phyloP scores from a whole-genome alignment of 2,329 filamentous ascomycete species.

The Stromatinia cepivora region DNA sequence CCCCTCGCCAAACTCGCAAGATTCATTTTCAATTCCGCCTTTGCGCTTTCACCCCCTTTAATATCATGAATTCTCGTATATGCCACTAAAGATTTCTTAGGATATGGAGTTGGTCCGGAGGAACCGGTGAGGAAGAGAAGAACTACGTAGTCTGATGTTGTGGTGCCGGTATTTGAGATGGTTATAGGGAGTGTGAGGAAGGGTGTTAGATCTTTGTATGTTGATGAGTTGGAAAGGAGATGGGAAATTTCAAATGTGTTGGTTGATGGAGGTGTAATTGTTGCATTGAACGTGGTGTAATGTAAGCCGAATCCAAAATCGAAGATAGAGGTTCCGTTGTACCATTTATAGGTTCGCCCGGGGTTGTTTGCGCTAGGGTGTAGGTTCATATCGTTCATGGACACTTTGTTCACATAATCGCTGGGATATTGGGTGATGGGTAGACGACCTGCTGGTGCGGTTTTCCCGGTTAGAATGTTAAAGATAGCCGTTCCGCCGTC shows the following conservation, averaged over 20 bases:
- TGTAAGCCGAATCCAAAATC: conserved; percentile 55
- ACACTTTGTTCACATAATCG: conserved; percentile 51
- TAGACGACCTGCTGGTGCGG: conserved; percentile 46
- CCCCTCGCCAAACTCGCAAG: conserved; percentile 52
- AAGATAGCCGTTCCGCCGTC: conserved; percentile 57
- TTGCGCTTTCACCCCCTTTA: conserved; percentile 38
- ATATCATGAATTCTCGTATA: conserved; percentile 46
- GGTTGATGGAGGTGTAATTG: neutral
- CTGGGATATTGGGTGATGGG: conserved; percentile 58
- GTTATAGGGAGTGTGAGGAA: conserved; percentile 42
- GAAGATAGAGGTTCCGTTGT: conserved; percentile 49
- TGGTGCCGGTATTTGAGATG: conserved; percentile 51
- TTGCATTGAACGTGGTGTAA: conserved; percentile 26
- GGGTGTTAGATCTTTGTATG: conserved; percentile 38
- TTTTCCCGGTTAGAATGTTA: conserved; percentile 52
- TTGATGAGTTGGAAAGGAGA: conserved; percentile 8
- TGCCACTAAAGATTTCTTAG: conserved; percentile 53
- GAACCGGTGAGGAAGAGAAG: conserved; percentile 51
- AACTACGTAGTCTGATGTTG: conserved; percentile 54
- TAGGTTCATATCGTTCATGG: conserved; percentile 58
- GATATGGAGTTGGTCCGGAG: conserved; percentile 52
- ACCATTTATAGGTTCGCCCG: conserved; percentile 59
- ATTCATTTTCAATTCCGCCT: conserved; percentile 45
- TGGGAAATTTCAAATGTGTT: conserved; percentile 22
- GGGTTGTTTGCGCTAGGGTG: conserved; percentile 50